Evolutionary conservation across 495 filamentous ascomycete species (phyloP), one percentile per base, ranked within the genome.

Genomic region (Aspergillus sclerotioniger): DNA sequence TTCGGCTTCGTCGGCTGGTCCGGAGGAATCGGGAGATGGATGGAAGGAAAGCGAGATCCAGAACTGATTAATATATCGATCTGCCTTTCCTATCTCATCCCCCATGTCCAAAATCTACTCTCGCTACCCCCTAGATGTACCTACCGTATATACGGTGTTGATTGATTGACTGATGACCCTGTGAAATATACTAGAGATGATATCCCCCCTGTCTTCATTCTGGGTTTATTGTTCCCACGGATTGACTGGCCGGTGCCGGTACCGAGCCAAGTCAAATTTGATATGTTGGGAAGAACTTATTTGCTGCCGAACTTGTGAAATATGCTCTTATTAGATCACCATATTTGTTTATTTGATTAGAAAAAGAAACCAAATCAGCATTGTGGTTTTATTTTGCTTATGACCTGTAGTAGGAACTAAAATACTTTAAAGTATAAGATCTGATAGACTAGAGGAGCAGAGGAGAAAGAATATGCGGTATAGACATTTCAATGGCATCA

Each of bases 11-110:
- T 71, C 71, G 60, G 69, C 73, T 60, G 70, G 70, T 62, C 65
- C 66, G 62, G 71, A 69, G 10, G 76, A 76, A 53, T 67, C 68
- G 29, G 70, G 66, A 15, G 72, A 74, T 63, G 76, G 75, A 19
- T 82, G 79, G 79, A 81, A 75, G 56, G 76, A 82, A 65, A 75
- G 71, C 57, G 76, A 84, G 69, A 76, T 83, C 60, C 73, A 82
- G 60, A 68, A 69, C 60, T 78, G 57, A 71, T 54, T 16, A 25
- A 3, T 5, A 3, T 25, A 25, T n/a, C n/a, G n/a, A n/a, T 25
- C 25, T 60, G 53, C 41, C 4, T 31, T 17, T 43, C 43, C 37
- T 16, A 47, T 55, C 43, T 16, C 51, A 39, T 35, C 29, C 43
- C 33, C 28, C n/a, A 44, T 46, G 19, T 45, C 16, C 10, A 51